A percentile compares a stretch with the other conserved stretches of the same genome.
These are phyloP conservation scores for Erodium moschatum DNA, from an alignment of 441 rosid species.

Conservation along the genomic window DNA sequence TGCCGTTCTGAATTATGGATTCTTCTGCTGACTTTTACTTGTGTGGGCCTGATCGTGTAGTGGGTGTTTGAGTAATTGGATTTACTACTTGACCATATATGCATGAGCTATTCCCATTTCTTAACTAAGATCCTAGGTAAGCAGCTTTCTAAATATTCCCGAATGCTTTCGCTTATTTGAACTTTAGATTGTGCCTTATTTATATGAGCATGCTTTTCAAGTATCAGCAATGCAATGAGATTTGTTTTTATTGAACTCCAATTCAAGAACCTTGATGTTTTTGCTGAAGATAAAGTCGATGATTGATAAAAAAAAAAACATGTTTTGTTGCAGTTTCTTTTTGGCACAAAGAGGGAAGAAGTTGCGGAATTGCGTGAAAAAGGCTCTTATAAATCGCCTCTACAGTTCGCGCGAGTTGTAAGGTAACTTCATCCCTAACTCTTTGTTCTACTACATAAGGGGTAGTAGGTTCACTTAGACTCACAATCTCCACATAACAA, in stretches of 20 bases:
- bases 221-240: too few species aligned
- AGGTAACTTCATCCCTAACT: constrained; percentile 23
- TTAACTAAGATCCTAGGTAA: not conserved
- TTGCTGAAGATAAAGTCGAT: not conserved
- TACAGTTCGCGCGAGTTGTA: constrained; percentile 46
- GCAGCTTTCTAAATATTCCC: not conserved
- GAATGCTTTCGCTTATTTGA: not conserved
- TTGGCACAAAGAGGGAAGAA: constrained; percentile 38
- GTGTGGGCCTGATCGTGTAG: too few species aligned
- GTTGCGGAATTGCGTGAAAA: constrained; percentile 34
- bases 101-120: not conserved
- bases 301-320: not conserved
- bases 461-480: too few species aligned
- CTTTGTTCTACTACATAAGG: not conserved
- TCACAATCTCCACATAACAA: too few species aligned
- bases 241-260: too few species aligned
- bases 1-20: not conserved
- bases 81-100: not conserved
- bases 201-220: too few species aligned
- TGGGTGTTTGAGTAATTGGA: too few species aligned
- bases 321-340: constrained; percentile 33
- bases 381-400: constrained; percentile 33
- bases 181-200: too few species aligned
- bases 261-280: not conserved
- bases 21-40: not conserved